These are phyloP conservation scores for Stylonectria norvegica DNA, from an alignment of 2,329 filamentous ascomycete genomes.

Conservation along the genomic window DNA sequence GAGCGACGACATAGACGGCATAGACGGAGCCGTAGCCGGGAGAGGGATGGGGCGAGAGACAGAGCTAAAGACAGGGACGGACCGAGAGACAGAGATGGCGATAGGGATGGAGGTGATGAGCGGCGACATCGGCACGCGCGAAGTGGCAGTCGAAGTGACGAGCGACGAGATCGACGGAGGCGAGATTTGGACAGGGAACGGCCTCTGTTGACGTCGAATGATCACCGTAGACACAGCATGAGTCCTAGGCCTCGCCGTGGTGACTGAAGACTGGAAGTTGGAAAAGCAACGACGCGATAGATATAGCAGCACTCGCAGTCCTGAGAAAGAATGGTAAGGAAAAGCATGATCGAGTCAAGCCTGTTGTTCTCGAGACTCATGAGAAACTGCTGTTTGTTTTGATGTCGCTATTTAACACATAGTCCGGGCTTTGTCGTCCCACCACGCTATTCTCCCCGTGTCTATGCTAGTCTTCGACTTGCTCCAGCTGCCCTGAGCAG, in stretches of 20 bases:
- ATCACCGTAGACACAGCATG: constrained; percentile 14
- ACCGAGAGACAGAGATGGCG: constrained; percentile 4
- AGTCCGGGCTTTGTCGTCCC: too few relatives aligned
- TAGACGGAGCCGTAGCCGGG: constrained; percentile 33
- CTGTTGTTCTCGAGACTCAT: too few relatives aligned
- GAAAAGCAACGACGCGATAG: too few relatives aligned
- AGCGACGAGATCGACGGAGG: constrained; percentile 15
- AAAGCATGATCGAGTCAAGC: too few relatives aligned
- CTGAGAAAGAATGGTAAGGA: too few relatives aligned
- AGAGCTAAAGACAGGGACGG: constrained; percentile 16
- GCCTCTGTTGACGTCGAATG: constrained; percentile 2
- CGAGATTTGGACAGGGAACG: constrained; percentile 22
- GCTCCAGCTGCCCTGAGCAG: too few relatives aligned
- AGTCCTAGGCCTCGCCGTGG: constrained; percentile 13
- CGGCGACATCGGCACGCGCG: constrained; percentile 14
- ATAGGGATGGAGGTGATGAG: constrained; percentile 8
- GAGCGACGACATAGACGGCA: constrained; percentile 31
- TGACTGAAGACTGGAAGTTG: too few relatives aligned
- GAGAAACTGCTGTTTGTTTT: too few relatives aligned
- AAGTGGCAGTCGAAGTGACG: constrained; percentile 7
- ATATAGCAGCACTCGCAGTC: too few relatives aligned
- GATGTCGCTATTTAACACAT: too few relatives aligned
- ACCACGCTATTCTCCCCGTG: too few relatives aligned
- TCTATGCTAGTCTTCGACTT: too few relatives aligned
- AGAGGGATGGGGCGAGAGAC: constrained; percentile 21